phyloP scores from a whole-genome alignment of 2,329 filamentous ascomycete genomes.

The Orbilia blumenaviensis region DNA sequence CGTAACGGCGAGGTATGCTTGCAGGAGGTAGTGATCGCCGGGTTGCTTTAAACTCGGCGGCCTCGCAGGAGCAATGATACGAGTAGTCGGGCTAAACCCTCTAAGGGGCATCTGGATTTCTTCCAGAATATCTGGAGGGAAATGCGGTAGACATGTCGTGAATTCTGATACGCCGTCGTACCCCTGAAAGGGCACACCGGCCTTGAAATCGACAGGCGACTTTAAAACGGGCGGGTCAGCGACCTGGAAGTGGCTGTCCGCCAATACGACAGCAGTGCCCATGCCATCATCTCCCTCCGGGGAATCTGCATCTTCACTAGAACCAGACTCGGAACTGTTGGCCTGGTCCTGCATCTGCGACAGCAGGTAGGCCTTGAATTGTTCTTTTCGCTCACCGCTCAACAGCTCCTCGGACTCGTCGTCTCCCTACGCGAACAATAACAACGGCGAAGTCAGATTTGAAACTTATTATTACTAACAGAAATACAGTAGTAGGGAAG shows the following conservation, averaged over 20 bases:
- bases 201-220: constrained; percentile 46
- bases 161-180: constrained; percentile 51
- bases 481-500: not conserved
- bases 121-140: constrained; percentile 54
- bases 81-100: constrained; percentile 54
- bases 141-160: constrained; percentile 54
- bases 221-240: constrained; percentile 49
- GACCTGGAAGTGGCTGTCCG: constrained; percentile 60
- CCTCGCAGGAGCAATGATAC: constrained; percentile 54
- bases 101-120: constrained; percentile 53
- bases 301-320: constrained; percentile 38
- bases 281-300: constrained; percentile 13
- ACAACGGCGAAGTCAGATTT: not conserved
- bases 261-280: constrained; percentile 27
- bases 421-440: constrained; percentile 15
- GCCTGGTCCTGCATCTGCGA: constrained; percentile 47
- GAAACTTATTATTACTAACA: not conserved
- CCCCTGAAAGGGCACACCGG: constrained; percentile 21
- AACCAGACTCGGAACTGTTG: constrained; percentile 37
- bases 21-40: constrained; percentile 56
- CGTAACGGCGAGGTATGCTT: constrained; percentile 56
- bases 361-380: constrained; percentile 50
- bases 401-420: constrained; percentile 23
- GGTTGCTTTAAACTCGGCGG: constrained; percentile 52
- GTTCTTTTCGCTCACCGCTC: constrained; percentile 45